A percentile compares a stretch with the other conserved stretches of the same genome.
Conservation (phyloP, 2,329 filamentous ascomycete species). For the Fonsecaea erecta region DNA sequence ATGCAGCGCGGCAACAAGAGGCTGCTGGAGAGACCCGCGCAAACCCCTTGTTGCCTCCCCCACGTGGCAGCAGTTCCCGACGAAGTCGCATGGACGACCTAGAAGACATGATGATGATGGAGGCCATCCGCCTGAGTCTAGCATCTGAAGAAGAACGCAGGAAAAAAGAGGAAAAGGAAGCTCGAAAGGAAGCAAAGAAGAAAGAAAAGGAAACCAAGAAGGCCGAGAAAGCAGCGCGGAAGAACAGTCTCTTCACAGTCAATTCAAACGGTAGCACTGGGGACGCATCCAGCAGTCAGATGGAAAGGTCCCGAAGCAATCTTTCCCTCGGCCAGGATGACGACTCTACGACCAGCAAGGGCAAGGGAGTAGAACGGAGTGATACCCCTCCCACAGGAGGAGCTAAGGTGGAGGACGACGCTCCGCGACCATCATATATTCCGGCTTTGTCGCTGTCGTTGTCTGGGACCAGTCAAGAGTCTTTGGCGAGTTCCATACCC, state of each 20-base stretch:
- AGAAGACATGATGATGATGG: conserved; percentile 98
- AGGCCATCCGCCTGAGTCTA: conserved; percentile 89
- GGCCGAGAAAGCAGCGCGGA: conserved; percentile 69
- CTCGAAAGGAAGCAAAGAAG: conserved; percentile 80
- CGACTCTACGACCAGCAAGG: conserved; percentile 58
- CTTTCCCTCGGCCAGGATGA: conserved; percentile 47
- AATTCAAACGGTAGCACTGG: conserved; percentile 66
- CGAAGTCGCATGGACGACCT: conserved; percentile 78
- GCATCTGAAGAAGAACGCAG: conserved; percentile 92
- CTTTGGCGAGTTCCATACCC: conserved; percentile 35
- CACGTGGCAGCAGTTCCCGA: conserved; percentile 58
- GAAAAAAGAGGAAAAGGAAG: conserved; percentile 79
- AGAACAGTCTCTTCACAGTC: conserved; percentile 57
- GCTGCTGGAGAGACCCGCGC: conserved; percentile 44
- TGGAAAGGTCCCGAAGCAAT: conserved; percentile 45
- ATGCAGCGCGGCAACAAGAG: conserved; percentile 42
- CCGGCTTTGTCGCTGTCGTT: conserved; percentile 33
- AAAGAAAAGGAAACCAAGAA: conserved; percentile 84
- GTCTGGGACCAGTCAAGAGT: conserved; percentile 37
- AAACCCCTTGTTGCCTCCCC: conserved; percentile 43
- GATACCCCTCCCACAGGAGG: conserved; percentile 31
- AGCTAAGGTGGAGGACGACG: conserved; percentile 25
- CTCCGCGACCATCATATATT: conserved; percentile 23
- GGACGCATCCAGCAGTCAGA: conserved; percentile 49
- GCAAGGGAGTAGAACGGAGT: conserved; percentile 69